Evolutionary conservation across 768 basidiomycete genomes (phyloP).

Genomic region (Omphalotus guepiniiformis): DNA sequence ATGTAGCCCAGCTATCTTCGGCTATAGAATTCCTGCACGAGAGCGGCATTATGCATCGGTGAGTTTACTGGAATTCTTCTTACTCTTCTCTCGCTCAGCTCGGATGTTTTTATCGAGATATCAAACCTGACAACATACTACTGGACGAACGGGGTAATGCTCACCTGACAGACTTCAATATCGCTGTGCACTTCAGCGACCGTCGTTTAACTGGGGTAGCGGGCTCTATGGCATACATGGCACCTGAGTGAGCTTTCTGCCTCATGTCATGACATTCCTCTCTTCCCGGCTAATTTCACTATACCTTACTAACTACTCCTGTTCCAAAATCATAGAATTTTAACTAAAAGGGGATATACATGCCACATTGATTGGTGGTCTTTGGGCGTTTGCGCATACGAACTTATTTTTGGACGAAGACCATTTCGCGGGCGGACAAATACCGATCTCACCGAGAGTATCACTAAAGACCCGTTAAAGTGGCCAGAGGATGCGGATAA

Average conservation of each 20-base stretch:
- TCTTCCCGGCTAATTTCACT: background rate
- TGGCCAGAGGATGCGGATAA: conserved; percentile 89
- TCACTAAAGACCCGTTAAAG: conserved; percentile 78
- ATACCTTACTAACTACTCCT: conserved; percentile 7
- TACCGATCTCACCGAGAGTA: conserved; percentile 87
- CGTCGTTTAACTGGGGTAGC: conserved; percentile 87
- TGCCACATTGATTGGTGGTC: conserved; percentile 98
- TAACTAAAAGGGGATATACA: conserved; percentile 91
- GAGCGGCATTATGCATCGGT: conserved; percentile 96
- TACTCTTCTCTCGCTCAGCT: conserved; percentile 19
- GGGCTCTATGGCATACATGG: conserved; percentile 99
- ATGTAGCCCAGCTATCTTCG: conserved; percentile 85
- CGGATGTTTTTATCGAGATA: conserved; percentile 53
- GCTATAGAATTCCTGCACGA: conserved; percentile 90
- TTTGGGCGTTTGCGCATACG: conserved; percentile 88
- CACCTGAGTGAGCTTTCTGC: conserved; percentile 54
- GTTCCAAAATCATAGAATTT: conserved; percentile 43
- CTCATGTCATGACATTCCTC: background rate
- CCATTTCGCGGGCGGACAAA: conserved; percentile 95
- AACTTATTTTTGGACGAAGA: conserved; percentile 86
- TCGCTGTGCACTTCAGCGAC: conserved; percentile 94
- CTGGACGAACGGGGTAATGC: conserved; percentile 95
- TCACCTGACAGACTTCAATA: conserved; percentile 97
- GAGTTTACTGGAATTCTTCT: conserved; percentile 25
- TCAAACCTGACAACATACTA: conserved; percentile 98